Conservation (phyloP, 371 early-diverging fungal genomes). For the Syncephalastrum racemosum region DNA sequence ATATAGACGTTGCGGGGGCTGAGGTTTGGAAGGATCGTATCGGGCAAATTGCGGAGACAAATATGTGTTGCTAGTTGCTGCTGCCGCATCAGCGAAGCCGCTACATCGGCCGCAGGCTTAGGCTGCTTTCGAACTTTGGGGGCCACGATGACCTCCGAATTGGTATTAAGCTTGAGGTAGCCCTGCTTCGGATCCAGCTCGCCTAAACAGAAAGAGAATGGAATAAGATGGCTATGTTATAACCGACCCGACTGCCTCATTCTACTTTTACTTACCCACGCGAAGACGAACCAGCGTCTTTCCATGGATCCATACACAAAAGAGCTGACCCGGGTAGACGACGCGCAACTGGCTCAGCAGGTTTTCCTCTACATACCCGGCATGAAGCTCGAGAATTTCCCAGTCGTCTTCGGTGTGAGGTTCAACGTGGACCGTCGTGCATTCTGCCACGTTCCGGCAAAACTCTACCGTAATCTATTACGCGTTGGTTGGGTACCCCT, state of each 20-base stretch:
- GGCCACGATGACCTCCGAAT: conserved; percentile 79
- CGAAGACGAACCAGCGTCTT: conserved; percentile 57
- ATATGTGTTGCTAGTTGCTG: conserved; percentile 25
- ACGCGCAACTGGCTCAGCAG: conserved; percentile 76
- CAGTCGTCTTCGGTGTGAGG: conserved; percentile 84
- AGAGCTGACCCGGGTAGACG: conserved; percentile 61
- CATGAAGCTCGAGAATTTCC: conserved; percentile 85
- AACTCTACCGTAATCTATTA: conserved; percentile 65
- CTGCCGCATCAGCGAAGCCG: conserved; percentile 13
- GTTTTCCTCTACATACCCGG: conserved; percentile 78
- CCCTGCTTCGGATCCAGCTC: conserved; percentile 57
- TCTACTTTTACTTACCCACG: conserved; percentile 45
- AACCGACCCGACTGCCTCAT: background rate
- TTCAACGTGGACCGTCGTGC: conserved; percentile 71
- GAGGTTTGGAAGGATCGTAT: background rate
- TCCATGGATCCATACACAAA: conserved; percentile 77
- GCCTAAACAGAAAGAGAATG: conserved; percentile 37
- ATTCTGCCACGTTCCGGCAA: conserved; percentile 57
- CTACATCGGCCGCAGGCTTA: conserved; percentile 17
- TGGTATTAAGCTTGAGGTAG: conserved; percentile 62
- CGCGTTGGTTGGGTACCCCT: background rate
- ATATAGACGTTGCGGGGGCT: conserved; percentile 10
- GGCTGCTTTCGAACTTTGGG: conserved; percentile 61
- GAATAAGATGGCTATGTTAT: background rate
- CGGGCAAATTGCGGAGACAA: conserved; percentile 24